phyloP scores from a whole-genome alignment of 768 basidiomycete genomes.

The Cyclocybe aegerita region DNA sequence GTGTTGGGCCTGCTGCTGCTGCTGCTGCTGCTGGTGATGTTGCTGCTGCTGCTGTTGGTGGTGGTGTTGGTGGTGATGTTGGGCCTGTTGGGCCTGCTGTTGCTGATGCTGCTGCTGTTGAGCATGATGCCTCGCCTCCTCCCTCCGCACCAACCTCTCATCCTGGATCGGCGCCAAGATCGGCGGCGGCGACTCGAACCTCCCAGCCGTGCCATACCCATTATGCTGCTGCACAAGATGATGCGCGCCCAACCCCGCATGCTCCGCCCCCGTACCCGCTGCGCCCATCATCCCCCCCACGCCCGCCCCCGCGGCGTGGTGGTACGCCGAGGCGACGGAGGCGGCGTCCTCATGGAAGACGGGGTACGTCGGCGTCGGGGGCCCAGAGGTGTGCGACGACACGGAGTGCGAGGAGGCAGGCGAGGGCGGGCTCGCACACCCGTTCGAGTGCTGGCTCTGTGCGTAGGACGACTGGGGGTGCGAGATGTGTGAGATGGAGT shows the following conservation, averaged over 20 bases:
- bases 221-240: no score
- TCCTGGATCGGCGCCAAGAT: conserved; percentile 57
- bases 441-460: conserved; percentile 29
- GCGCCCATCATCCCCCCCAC: conserved; percentile 6
- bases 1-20: no score
- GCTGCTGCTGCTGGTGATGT: no score
- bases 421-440: conserved; percentile 42
- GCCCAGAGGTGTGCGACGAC: conserved; percentile 41
- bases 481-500: conserved; percentile 61
- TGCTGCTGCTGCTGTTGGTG: no score
- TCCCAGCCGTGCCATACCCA: no score
- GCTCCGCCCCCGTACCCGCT: conserved; percentile 3
- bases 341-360: conserved; percentile 47
- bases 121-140: conserved; percentile 22
- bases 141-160: conserved; percentile 31
- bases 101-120: no score
- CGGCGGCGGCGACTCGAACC: conserved; percentile 54
- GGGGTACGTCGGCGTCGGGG: conserved; percentile 44
- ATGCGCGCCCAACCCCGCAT: conserved; percentile 1
- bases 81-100: no score
- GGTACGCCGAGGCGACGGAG: no score
- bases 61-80: no score
- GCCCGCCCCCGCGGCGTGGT: conserved; percentile 27
- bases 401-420: conserved; percentile 53
- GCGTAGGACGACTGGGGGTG: conserved; percentile 47